These are phyloP conservation scores for Dentiscutata heterogama DNA, from an alignment of 371 early-diverging fungal genomes.

Conservation along the genomic window DNA sequence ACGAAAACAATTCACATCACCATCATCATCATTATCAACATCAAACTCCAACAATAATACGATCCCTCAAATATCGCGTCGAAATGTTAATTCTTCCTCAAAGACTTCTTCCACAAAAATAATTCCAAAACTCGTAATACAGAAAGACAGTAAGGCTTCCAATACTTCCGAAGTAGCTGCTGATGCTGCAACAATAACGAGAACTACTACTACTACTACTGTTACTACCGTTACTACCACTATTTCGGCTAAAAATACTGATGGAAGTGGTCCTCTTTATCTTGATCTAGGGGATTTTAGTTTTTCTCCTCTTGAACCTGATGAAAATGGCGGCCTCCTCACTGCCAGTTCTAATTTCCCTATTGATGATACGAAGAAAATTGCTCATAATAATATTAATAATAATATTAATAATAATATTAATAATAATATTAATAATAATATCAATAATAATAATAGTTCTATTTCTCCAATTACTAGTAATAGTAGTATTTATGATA, in stretches of 20 bases:
- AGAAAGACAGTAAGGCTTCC: not conserved
- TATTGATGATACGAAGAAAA: not conserved
- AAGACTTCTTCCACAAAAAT: not conserved
- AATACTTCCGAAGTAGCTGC: not conserved
- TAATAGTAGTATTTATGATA: not conserved
- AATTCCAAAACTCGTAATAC: not conserved
- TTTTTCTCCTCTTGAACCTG: conserved; percentile 7
- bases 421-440: too few species aligned
- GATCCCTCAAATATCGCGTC: not conserved
- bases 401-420: too few species aligned
- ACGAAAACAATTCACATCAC: not conserved
- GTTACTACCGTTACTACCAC: conserved; percentile 28
- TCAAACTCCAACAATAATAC: not conserved
- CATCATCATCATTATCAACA: too few species aligned
- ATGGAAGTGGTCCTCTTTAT: conserved; percentile 7
- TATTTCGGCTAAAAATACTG: conserved; percentile 3
- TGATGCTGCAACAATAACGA: not conserved
- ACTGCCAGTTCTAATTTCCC: not conserved
- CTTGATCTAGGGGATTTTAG: conserved; percentile 30
- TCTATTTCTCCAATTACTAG: not conserved
- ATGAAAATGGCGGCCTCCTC: not conserved
- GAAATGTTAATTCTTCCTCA: not conserved
- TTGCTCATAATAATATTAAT: not conserved
- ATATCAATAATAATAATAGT: too few species aligned
- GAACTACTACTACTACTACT: conserved; percentile 26